Evolutionary conservation across 805 yeast genomes (phyloP).

Genomic region (Ogataea kodamae): DNA sequence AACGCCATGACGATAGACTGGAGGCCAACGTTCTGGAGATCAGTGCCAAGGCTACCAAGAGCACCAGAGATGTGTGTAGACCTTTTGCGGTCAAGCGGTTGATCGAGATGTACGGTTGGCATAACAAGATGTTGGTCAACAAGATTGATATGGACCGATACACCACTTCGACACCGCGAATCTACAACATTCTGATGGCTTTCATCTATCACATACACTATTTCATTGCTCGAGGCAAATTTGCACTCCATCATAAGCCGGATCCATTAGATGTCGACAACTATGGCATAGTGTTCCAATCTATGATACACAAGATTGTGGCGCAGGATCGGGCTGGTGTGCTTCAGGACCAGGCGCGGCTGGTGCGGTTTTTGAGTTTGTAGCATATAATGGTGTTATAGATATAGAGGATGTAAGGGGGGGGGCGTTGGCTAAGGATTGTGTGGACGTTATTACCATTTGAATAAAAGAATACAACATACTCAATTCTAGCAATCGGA

Average conservation of each 20-base stretch:
- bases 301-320: slow-evolving; percentile 28
- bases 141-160: slow-evolving; percentile 25
- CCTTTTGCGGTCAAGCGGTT: slow-evolving; percentile 27
- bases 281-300: slow-evolving; percentile 28
- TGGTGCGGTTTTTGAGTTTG: slow-evolving; percentile 7
- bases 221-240: slow-evolving; percentile 22
- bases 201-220: slow-evolving; percentile 30
- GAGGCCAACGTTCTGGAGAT: slow-evolving; percentile 28
- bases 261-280: slow-evolving; percentile 21
- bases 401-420: too few species aligned
- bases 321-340: slow-evolving; percentile 14
- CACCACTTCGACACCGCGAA: slow-evolving; percentile 16
- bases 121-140: slow-evolving; percentile 24
- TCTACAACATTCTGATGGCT: slow-evolving; percentile 27
- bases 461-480: too few species aligned
- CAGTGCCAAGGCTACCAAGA: slow-evolving; percentile 21
- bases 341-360: slow-evolving; percentile 10
- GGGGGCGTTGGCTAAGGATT: too few species aligned
- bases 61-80: slow-evolving; percentile 28
- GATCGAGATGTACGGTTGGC: slow-evolving; percentile 33
- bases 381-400: too few species aligned
- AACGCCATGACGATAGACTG: slow-evolving; percentile 16
- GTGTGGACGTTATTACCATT: too few species aligned
- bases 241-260: slow-evolving; percentile 23
- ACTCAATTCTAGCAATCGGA: slow-evolving; percentile 13